These are phyloP conservation scores for Fusarium hostae DNA, from an alignment of 2,329 filamentous ascomycete species.

Conservation along the genomic window DNA sequence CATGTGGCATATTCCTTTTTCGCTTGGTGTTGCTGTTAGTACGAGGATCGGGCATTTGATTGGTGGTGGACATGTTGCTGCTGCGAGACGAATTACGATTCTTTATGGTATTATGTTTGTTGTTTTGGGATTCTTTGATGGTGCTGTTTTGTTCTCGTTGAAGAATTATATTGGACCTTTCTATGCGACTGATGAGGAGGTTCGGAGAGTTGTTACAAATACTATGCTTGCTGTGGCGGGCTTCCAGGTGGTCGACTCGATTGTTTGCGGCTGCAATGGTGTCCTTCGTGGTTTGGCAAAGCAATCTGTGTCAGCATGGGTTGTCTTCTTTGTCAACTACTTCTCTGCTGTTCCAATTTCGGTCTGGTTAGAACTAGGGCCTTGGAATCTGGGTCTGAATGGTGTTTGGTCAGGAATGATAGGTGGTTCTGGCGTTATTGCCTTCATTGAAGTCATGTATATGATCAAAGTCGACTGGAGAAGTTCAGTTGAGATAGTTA, in stretches of 20 bases:
- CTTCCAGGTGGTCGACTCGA: slow-evolving; percentile 20
- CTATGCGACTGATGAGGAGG: slow-evolving; percentile 15
- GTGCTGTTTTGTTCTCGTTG: not conserved
- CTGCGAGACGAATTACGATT: slow-evolving; percentile 11
- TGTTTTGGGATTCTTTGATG: slow-evolving; percentile 13
- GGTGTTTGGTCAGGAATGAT: slow-evolving; percentile 34
- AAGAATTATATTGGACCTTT: slow-evolving; percentile 16
- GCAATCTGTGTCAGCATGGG: slow-evolving; percentile 26
- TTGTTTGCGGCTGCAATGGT: slow-evolving; percentile 30
- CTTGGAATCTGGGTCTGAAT: slow-evolving; percentile 1
- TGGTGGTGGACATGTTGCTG: slow-evolving; percentile 11
- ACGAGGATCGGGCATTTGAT: slow-evolving; percentile 26
- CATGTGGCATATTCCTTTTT: slow-evolving; percentile 57
- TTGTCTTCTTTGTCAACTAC: slow-evolving; percentile 33
- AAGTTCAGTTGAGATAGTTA: slow-evolving; percentile 5
- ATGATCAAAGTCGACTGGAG: slow-evolving; percentile 31
- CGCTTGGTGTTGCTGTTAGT: slow-evolving; percentile 51
- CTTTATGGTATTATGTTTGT: slow-evolving; percentile 26
- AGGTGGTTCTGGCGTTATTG: slow-evolving; percentile 4
- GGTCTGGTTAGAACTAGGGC: slow-evolving; percentile 20
- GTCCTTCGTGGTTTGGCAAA: slow-evolving; percentile 23
- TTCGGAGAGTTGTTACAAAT: not conserved
- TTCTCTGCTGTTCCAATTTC: slow-evolving; percentile 27
- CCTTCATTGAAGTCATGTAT: slow-evolving; percentile 10
- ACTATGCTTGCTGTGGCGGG: slow-evolving; percentile 17